These are phyloP conservation scores for Lactifluus hygrophoroides DNA, from an alignment of 768 basidiomycete species.

Conservation along the genomic window DNA sequence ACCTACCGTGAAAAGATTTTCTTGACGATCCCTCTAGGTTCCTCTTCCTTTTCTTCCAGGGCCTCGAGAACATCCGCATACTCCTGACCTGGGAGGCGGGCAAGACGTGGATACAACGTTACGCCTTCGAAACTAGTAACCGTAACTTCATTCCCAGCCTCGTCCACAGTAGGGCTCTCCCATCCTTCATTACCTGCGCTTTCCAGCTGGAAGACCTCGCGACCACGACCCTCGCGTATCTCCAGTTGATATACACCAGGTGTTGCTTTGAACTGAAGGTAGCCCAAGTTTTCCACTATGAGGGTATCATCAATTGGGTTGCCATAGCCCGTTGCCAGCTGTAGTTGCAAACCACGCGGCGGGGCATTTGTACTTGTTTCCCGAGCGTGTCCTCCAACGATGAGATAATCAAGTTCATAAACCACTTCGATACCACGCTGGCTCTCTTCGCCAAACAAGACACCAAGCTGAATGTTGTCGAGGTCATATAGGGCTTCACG, in stretches of 20 bases:
- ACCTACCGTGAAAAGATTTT: constrained; percentile 45
- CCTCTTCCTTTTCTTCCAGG: constrained; percentile 25
- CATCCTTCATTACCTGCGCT: constrained; percentile 88
- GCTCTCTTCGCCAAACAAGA: constrained; percentile 49
- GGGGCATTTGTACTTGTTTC: constrained; percentile 56
- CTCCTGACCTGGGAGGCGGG: constrained; percentile 69
- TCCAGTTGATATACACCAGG: constrained; percentile 82
- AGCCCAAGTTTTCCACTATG: constrained; percentile 91
- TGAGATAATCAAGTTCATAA: constrained; percentile 84
- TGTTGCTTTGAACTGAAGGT: constrained; percentile 89
- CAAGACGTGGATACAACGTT: constrained; percentile 77
- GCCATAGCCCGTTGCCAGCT: constrained; percentile 46
- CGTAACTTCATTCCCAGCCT: constrained; percentile 65
- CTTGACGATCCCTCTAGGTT: constrained; percentile 36
- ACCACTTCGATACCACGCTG: constrained; percentile 54
- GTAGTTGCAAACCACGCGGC: constrained; percentile 86
- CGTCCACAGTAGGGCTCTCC: constrained; percentile 64
- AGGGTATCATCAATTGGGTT: constrained; percentile 72
- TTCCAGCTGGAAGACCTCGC: constrained; percentile 72
- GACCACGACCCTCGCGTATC: constrained; percentile 74
- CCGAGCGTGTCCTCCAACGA: constrained; percentile 91
- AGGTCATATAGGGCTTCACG: constrained; percentile 84
- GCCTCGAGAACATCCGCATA: constrained; percentile 65
- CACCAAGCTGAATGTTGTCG: constrained; percentile 85
- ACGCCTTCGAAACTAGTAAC: constrained; percentile 87